Percentiles rank a stretch among this genome's conserved stretches.
Evolutionary conservation across 306 rosid species (phyloP).

Genomic region (Ochetophila trinervis): DNA sequence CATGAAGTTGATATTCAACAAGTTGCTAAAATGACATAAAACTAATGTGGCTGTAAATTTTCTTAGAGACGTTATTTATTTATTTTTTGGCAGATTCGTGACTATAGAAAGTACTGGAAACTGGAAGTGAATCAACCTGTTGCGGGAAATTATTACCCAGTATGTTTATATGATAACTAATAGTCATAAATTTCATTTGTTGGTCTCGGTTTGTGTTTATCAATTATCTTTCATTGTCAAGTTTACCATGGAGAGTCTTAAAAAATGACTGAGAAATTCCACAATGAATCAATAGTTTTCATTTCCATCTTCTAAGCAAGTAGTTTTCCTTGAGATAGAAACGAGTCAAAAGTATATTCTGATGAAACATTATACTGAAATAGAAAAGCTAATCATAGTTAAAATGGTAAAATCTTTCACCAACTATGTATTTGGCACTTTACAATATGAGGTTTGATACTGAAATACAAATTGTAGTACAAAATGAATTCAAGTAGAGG

Average conservation of each 20-base stretch:
- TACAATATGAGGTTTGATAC: background rate
- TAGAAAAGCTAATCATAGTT: background rate
- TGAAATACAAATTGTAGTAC: background rate
- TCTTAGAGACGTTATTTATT: background rate
- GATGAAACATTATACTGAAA: too few species aligned
- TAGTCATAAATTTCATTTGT: background rate
- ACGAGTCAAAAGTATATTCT: too few species aligned
- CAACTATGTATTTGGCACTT: background rate
- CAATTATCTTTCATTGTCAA: background rate
- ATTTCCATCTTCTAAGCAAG: too few species aligned
- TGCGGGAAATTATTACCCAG: slow-evolving; percentile 94
- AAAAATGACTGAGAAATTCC: background rate
- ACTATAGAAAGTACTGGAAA: slow-evolving; percentile 74
- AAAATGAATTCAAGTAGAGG: background rate
- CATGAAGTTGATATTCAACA: background rate
- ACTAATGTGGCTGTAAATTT: background rate
- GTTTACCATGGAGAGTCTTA: background rate
- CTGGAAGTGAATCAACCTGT: slow-evolving; percentile 80
- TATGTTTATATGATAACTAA: slow-evolving; percentile 33
- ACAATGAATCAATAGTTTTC: background rate
- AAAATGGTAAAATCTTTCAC: background rate
- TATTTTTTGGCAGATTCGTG: slow-evolving; percentile 52
- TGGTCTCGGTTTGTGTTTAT: background rate
- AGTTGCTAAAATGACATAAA: background rate
- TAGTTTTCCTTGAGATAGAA: too few species aligned